Percentiles rank a stretch among this genome's conserved stretches.
Evolutionary conservation across 352 stramenopile genomes (phyloP).

Genomic region (Phytopythium montanum): DNA sequence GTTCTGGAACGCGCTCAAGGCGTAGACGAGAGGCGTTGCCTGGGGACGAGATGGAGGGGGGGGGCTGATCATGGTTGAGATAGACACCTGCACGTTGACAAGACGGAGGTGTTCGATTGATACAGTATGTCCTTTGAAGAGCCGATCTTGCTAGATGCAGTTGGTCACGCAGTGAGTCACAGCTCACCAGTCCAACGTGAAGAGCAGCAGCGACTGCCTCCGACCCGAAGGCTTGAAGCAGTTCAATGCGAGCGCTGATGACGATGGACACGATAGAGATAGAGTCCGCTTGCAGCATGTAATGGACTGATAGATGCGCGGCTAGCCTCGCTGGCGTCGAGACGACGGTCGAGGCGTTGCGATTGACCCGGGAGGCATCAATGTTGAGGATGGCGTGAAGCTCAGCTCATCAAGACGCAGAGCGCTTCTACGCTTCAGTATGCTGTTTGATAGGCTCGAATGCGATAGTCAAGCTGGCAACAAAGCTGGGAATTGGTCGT

Average conservation of each 20-base stretch:
- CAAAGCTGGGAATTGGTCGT: background rate
- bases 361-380: background rate
- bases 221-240: too few species aligned
- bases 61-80: background rate
- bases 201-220: background rate
- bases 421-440: background rate
- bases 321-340: background rate
- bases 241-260: background rate
- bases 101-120: background rate
- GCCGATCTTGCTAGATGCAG: background rate
- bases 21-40: background rate
- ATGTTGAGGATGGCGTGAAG: constrained; percentile 7
- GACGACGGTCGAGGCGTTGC: background rate
- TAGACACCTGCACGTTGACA: background rate
- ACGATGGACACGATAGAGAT: background rate
- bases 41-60: background rate
- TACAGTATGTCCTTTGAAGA: too few species aligned
- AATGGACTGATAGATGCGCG: background rate
- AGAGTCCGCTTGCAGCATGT: too few species aligned
- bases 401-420: constrained; percentile 9
- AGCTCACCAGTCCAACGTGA: background rate
- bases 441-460: background rate
- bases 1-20: constrained; percentile 24
- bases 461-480: background rate
- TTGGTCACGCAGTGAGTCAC: background rate